Base-by-base conservation (phyloP, 1,284 basidiomycete species). In the Moesziomyces sp. region DNA sequence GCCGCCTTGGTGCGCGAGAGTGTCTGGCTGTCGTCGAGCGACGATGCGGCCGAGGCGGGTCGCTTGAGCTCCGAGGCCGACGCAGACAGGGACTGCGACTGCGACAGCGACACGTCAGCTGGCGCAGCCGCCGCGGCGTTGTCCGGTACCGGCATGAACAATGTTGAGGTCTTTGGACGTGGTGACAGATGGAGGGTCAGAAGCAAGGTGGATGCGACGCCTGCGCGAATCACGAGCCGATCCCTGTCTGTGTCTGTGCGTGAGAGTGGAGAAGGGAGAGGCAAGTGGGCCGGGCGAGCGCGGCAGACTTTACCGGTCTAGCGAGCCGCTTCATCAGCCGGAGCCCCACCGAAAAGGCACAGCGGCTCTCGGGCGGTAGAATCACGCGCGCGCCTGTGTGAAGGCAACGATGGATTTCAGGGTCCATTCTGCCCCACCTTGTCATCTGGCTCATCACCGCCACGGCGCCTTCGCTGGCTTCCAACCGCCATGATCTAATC, bases 51-150 rank as follows among this genome's bases (percentile, higher is more conserved):
- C 11, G 66, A 74, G 18, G 52, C 49, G 9, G 71, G 71, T n/a
- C 65, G 53, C 44, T 74, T 74, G 52, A 65, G 54, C 11, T 74
- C 71, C 16, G 65, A 58, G 3, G 61, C 71, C 5, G 70, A 68
- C 1, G 71, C 65, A 8, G 71, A 58, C 49, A 74, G 61, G 24
- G 71, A 65, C 51, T 74, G 65, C 38, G 71, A 65, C 51, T 74
- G 65, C 38, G 70, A 73, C 18, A 73, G 63, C 5, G 64, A 64
- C 4, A 67, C 34, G n/a, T 52, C 58, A n/a, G 34, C 54, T 13
- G 54, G 26, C 44, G 34, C 42, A 9, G n/a, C 28, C 11, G 52
- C 35, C 42, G 46, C 44, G 14, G 44, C n/a, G 24, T 28, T 52
- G 23, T 63, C 52, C 48, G 66, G 66, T 38, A 63, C 66, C 45